Evolutionary conservation across 2,329 filamentous ascomycete genomes (phyloP).

Genomic region (Camptophora hylomeconis): DNA sequence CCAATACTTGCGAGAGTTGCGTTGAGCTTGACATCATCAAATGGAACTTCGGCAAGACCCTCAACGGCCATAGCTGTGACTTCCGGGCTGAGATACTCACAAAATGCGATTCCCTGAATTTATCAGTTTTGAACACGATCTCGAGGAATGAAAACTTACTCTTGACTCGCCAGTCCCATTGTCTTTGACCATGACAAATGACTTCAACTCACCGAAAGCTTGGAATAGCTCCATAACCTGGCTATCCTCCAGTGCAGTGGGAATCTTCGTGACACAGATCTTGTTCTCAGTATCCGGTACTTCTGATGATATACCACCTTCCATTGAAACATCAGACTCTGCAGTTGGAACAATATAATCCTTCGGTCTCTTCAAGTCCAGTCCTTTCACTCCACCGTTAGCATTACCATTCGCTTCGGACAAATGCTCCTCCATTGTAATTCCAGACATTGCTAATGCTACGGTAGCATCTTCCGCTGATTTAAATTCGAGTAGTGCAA

Average conservation of each 20-base stretch:
- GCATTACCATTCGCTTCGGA: slow-evolving; percentile 34
- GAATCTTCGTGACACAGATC: slow-evolving; percentile 83
- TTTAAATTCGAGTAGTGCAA: slow-evolving; percentile 86
- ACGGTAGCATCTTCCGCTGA: slow-evolving; percentile 77
- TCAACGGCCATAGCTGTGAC: slow-evolving; percentile 76
- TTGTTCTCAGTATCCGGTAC: slow-evolving; percentile 93
- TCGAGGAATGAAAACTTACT: slow-evolving; percentile 40
- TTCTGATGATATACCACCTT: slow-evolving; percentile 62
- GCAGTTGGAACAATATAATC: slow-evolving; percentile 89
- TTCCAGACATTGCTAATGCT: slow-evolving; percentile 78
- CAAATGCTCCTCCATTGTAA: slow-evolving; percentile 68
- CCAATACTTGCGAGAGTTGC: slow-evolving; percentile 85
- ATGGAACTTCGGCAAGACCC: slow-evolving; percentile 82
- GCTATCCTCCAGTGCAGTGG: slow-evolving; percentile 74
- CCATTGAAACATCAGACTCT: slow-evolving; percentile 44
- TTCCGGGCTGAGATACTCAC: slow-evolving; percentile 70
- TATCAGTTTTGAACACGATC: slow-evolving; percentile 12
- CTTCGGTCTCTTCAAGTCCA: slow-evolving; percentile 76
- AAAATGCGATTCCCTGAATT: slow-evolving; percentile 81
- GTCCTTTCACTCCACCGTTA: slow-evolving; percentile 40
- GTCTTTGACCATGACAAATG: slow-evolving; percentile 84
- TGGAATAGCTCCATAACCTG: slow-evolving; percentile 82
- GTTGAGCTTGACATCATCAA: slow-evolving; percentile 75
- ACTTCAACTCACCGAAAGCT: slow-evolving; percentile 84
- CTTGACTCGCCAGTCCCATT: slow-evolving; percentile 71